Percentiles rank a stretch among this genome's conserved stretches.
Evolutionary conservation across 2,329 filamentous ascomycete genomes (phyloP).

Genomic region (Aspergillus cejpii): DNA sequence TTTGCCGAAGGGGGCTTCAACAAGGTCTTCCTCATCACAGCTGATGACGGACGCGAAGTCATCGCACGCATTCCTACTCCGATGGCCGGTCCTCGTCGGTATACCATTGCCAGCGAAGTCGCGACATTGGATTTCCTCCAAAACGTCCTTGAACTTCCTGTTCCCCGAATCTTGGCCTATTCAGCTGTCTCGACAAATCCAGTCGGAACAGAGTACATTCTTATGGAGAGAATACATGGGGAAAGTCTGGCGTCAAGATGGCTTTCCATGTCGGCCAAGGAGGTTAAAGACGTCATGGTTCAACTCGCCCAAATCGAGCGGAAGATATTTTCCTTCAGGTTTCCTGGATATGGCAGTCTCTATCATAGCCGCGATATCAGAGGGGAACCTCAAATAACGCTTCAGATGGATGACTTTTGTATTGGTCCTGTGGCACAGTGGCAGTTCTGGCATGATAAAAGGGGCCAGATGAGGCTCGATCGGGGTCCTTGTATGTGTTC

Average conservation of each 20-base stretch:
- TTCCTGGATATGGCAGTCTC: conserved; percentile 26
- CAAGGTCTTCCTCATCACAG: conserved; percentile 23
- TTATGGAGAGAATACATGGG: conserved; percentile 39
- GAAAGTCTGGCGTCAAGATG: conserved; percentile 25
- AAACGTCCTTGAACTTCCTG: conserved; percentile 27
- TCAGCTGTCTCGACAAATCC: conserved; percentile 32
- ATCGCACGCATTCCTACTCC: conserved; percentile 27
- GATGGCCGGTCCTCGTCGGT: conserved; percentile 22
- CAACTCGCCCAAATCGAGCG: conserved; percentile 23
- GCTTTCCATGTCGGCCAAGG: conserved; percentile 22
- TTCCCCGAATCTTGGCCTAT: conserved; percentile 35
- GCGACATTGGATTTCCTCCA: conserved; percentile 25
- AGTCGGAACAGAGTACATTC: conserved; percentile 39
- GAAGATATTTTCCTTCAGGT: conserved; percentile 23
- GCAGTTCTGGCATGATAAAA: conserved; percentile 28
- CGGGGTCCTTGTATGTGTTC: conserved; percentile 21
- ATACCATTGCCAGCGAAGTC: conserved; percentile 26
- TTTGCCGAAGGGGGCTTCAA: conserved; percentile 25
- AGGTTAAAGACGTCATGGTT: conserved; percentile 22
- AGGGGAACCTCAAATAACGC: conserved; percentile 12
- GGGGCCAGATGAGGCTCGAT: conserved; percentile 19
- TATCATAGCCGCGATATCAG: conserved; percentile 22
- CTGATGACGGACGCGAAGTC: conserved; percentile 20
- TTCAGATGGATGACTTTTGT: conserved; percentile 18
- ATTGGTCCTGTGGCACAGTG: conserved; percentile 24